A percentile compares a stretch with the other conserved stretches of the same genome.
These are phyloP conservation scores for Lactarius hatsudake DNA, from an alignment of 768 basidiomycete species.

Conservation along the genomic window DNA sequence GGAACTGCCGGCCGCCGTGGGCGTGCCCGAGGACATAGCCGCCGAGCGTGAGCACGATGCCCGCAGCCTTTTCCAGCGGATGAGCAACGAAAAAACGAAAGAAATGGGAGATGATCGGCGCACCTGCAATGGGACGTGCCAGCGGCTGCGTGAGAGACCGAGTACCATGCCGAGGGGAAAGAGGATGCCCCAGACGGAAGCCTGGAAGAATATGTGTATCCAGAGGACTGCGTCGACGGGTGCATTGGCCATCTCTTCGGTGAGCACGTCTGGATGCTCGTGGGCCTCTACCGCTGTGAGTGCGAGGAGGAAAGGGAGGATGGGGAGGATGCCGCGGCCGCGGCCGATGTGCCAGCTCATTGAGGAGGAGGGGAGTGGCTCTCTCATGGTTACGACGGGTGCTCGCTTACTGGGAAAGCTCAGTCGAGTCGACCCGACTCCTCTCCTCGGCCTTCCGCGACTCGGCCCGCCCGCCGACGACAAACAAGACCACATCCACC, in stretches of 20 bases:
- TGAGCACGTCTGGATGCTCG: constrained; percentile 57
- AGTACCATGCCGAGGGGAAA: constrained; percentile 86
- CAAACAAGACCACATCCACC: neutral
- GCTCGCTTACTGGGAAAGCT: neutral
- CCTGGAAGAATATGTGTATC: constrained; percentile 81
- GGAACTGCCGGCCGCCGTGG: constrained; percentile 80
- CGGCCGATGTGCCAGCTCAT: constrained; percentile 1
- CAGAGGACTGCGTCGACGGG: constrained; percentile 77
- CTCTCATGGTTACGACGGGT: neutral
- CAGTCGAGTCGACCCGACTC: neutral
- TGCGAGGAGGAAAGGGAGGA: constrained; percentile 2
- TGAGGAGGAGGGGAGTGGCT: neutral
- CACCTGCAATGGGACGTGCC: constrained; percentile 90
- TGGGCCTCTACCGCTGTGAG: constrained; percentile 46
- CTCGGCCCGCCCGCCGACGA: neutral
- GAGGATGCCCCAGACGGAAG: constrained; percentile 76
- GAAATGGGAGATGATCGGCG: constrained; percentile 21
- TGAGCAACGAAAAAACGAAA: neutral
- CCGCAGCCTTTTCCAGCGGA: constrained; percentile 46
- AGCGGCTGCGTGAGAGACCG: constrained; percentile 72
- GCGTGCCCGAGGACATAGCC: constrained; percentile 83
- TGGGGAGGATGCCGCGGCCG: neutral
- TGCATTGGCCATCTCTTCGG: constrained; percentile 59
- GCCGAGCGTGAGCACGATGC: constrained; percentile 63
- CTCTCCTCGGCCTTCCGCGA: neutral